Evolutionary conservation across 179 eudicot species (phyloP), one percentile per base, ranked within the genome.

Genomic region (Beta lomatogona): DNA sequence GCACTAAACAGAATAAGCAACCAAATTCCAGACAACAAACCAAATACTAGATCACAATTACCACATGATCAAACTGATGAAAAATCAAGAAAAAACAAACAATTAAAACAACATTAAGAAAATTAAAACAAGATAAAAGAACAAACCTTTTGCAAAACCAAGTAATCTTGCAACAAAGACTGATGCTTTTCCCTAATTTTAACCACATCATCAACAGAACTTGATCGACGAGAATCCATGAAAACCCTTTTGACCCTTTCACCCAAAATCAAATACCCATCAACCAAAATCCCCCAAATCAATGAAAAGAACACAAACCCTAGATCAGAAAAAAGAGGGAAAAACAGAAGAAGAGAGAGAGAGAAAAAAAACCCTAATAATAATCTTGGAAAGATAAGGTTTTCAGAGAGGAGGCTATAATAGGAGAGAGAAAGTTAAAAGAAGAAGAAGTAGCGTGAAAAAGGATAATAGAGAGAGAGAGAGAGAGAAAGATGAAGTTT

Each of bases 111-210:
- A 46, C 28, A 25, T 25, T 25, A 25, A 36, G 3, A 78, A 58
- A 46, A 44, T 7, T 50, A 61, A 22, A 28, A 36, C 41, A 12
- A 16, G 22, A 19, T 57, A 19, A 53, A 81, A 78, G n/a, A 55
- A 69, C 46, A 68, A 41, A 86, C 88, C 88, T 86, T 86, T 81
- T 86, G 88, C 88, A 86, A 83, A 45, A 81, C 81, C 71, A 86
- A 82, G 73, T 81, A 86, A 19, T 86, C 82, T 65, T 86, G 86
- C 64, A 86, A 59, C 41, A 86, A 80, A 78, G 14, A 80, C 67
- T 81, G 86, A 86, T 83, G 86, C 54, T 78, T 86, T 6, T 54
- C 76, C 85, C 55, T 79, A 22, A 79, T 74, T 57, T 50, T 79
- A 71, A 79, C 76, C 9, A 63, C 82, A n/a, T 80, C 81, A 75